Percentiles rank a stretch among this genome's conserved stretches.
Evolutionary conservation across 2,329 filamentous ascomycete species (phyloP).

Genomic region (Claviceps sp.): DNA sequence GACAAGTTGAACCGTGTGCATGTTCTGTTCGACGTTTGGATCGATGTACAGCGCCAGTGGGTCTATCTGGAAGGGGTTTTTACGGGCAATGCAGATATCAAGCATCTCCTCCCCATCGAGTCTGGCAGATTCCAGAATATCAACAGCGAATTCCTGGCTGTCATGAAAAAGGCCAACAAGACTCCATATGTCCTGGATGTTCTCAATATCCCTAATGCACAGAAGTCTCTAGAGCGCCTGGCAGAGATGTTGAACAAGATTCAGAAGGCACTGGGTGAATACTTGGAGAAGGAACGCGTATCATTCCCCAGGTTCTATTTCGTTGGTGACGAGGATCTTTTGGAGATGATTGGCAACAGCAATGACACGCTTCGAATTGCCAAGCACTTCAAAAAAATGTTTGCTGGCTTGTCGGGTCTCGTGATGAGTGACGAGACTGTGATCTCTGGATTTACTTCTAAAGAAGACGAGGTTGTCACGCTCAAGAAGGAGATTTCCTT

Average conservation of each 20-base stretch:
- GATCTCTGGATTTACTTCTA: slow-evolving; percentile 87
- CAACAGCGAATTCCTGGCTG: slow-evolving; percentile 96
- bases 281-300: slow-evolving; percentile 92
- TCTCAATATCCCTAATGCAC: slow-evolving; percentile 85
- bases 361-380: slow-evolving; percentile 93
- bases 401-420: slow-evolving; percentile 84
- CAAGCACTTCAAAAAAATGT: slow-evolving; percentile 99
- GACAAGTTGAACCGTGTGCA: slow-evolving; percentile 96
- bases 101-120: slow-evolving; percentile 90
- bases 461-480: slow-evolving; percentile 79
- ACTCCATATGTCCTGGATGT: slow-evolving; percentile 93
- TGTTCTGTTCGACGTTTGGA: slow-evolving; percentile 98
- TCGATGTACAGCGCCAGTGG: slow-evolving; percentile 99
- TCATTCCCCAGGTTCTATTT: slow-evolving; percentile 99
- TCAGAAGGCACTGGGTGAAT: slow-evolving; percentile 95
- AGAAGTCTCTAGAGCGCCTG: slow-evolving; percentile 87
- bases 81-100: slow-evolving; percentile 96
- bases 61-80: slow-evolving; percentile 98
- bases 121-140: slow-evolving; percentile 97
- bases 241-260: slow-evolving; percentile 98
- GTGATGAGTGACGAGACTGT: slow-evolving; percentile 76
- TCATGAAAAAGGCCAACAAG: slow-evolving; percentile 99
- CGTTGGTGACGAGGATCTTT: slow-evolving; percentile 91
- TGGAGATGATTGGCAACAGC: slow-evolving; percentile 99
- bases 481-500: slow-evolving; percentile 87